These are phyloP conservation scores for Tolypocladium endophyticum DNA, from an alignment of 2,329 filamentous ascomycete species.

Conservation along the genomic window DNA sequence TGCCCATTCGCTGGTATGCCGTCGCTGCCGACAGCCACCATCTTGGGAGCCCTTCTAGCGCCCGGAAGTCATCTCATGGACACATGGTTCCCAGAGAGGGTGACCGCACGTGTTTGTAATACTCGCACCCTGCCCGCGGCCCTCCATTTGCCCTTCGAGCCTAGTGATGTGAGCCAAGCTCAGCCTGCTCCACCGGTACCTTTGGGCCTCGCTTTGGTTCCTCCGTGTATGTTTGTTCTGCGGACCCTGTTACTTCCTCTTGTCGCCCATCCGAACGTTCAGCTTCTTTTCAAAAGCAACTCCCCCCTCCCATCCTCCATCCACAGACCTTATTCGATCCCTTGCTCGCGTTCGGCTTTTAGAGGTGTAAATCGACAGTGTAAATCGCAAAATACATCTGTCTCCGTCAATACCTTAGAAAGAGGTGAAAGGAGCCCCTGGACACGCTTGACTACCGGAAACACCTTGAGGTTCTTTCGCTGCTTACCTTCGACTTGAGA, in stretches of 20 bases:
- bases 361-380: neutral
- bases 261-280: neutral
- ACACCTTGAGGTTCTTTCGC: neutral
- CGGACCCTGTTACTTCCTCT: conserved; percentile 2
- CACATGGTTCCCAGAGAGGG: conserved; percentile 1
- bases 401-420: neutral
- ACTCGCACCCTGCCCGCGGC: conserved; percentile 4
- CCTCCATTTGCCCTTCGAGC: conserved; percentile 1
- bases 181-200: conserved; percentile 10
- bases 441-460: neutral
- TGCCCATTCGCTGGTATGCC: conserved; percentile 6
- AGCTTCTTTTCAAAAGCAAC: conserved; percentile 12
- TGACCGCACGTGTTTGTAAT: conserved; percentile 8
- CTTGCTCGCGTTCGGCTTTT: neutral
- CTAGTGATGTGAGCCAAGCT: conserved; percentile 6
- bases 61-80: conserved; percentile 6
- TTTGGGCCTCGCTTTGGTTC: conserved; percentile 8
- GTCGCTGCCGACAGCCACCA: conserved; percentile 10
- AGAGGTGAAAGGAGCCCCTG: neutral
- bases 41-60: conserved; percentile 6
- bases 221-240: conserved; percentile 9
- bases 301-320: conserved; percentile 7
- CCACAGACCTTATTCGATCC: neutral
- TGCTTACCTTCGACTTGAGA: neutral
- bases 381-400: too few species aligned